phyloP scores from a whole-genome alignment of 1,284 basidiomycete species.

The Schizophyllum commune region DNA sequence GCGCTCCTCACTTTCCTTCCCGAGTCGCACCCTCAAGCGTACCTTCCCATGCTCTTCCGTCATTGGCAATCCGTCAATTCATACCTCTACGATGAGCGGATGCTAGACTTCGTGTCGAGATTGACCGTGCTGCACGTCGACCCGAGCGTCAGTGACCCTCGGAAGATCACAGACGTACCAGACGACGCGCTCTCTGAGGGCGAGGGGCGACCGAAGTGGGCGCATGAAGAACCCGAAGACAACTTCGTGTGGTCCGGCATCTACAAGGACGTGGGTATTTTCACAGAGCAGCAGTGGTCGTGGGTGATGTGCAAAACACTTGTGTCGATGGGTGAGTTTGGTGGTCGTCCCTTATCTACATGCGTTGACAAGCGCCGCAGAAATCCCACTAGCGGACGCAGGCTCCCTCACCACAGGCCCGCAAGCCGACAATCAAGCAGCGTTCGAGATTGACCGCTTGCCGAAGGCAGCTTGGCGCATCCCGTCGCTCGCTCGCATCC shows the following conservation, averaged over 20 bases:
- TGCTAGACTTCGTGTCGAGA: slow-evolving; percentile 64
- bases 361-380: slow-evolving; percentile 26
- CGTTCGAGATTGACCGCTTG: slow-evolving; percentile 59
- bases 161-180: slow-evolving; percentile 52
- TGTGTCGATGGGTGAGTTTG: slow-evolving; percentile 69
- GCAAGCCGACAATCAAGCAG: slow-evolving; percentile 55
- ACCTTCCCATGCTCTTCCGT: slow-evolving; percentile 75
- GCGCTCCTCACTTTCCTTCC: slow-evolving; percentile 80
- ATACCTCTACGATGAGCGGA: slow-evolving; percentile 78
- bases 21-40: slow-evolving; percentile 69
- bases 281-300: slow-evolving; percentile 82
- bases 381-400: slow-evolving; percentile 63
- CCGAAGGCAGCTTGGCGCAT: slow-evolving; percentile 67
- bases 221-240: slow-evolving; percentile 33
- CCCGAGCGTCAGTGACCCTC: slow-evolving; percentile 66
- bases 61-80: slow-evolving; percentile 82
- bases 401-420: slow-evolving; percentile 68
- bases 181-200: slow-evolving; percentile 64
- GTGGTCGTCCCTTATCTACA: slow-evolving; percentile 4
- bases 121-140: slow-evolving; percentile 71
- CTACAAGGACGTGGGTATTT: slow-evolving; percentile 80
- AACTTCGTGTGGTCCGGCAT: slow-evolving; percentile 56
- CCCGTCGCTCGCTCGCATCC: slow-evolving; percentile 76
- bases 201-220: slow-evolving; percentile 54
- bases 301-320: slow-evolving; percentile 90